Base-by-base conservation (phyloP, 495 filamentous ascomycete species). In the Podospora pseudoanserina region DNA sequence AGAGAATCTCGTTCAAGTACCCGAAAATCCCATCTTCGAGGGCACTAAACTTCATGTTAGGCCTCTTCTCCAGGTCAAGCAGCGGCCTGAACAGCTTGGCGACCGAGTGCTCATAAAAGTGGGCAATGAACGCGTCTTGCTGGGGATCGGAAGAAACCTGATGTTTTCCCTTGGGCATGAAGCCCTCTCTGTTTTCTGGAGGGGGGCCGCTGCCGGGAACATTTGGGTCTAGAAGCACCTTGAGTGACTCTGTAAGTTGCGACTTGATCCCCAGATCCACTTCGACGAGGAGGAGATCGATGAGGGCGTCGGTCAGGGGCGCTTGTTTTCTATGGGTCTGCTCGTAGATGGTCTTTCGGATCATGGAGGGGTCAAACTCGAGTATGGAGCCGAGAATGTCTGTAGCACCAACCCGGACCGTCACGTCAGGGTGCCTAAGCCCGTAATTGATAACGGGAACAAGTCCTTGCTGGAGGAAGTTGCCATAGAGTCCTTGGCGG, bases 191-290 rank as follows among this genome's bases (percentile, higher is more conserved):
- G 68, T 84, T 61, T 1, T 96, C 92, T 69, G 82, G 81, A 7
- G 83, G 79, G 20, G 87, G 85, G 64, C 88, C 87, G 39, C 39
- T 11, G 13, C 9, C 9, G 39, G 23, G 23, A 23, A 11, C 39
- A 13, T 49, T 49, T n/a, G 92, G 93, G 73, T 98, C 96, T 19
- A 98, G 85, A 27, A 99, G 83, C 20, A 98, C 89, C 78, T 96
- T 97, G 75, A 99, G 90, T 28, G 95, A 92, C 79, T 99, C 95
- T 13, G 95, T 92, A 73, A 98, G 90, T 75, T 98, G 96, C 30
- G 92, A 93, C 81, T 97, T 97, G 68, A 98, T 92, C 0, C 95
- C 95, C 15, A 98, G 83, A 77, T 99, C 95, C 4, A 89, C 88
- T 78, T 99, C 96, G 2, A 92, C 89, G 53, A 98, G 86, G 11